Base-by-base conservation (phyloP, 1,139 yeast genomes). In the Geotrichum klebahnii region DNA sequence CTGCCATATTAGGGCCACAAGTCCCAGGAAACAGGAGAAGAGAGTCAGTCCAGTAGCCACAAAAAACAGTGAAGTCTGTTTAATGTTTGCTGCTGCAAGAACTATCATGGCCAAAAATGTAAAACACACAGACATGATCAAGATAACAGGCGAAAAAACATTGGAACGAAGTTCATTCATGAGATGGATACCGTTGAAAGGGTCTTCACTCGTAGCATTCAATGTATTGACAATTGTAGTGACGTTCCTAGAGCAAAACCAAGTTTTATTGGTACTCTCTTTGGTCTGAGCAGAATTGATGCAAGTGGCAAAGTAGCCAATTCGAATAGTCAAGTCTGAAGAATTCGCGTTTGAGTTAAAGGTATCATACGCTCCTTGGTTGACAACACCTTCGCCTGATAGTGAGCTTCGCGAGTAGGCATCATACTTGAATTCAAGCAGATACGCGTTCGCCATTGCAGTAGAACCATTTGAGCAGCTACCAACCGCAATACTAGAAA, bases 251-350 rank as follows among this genome's bases (percentile, higher is more conserved):
- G 60, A 53, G 52, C 66, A 62, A 19, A 37, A 42, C 66, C 66
- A 62, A 14, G 53, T 53, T 44, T 37, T 10, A 44, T 28, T 9
- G 50, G 32, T 24, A 29, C 51, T 49, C 17, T 34, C 43, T 14
- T 33, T 38, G 39, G 53, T 39, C 17, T 48, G 41, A 14, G 53
- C 46, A 6, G 57, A 51, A 16, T 47, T 47, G 36, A 61, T 50
- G 46, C 66, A 62, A 19, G 61, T 51, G 8, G 63, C 62, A 53
- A 62, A 62, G 51, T 61, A 62, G 10, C 64, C 63, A 9, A 61
- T 48, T 5, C 64, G 53, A 3, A 61, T 55, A 2, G 45, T 51
- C 6, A 61, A 47, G 42, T 58, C 54, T 1, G 61, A 48, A 16
- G 23, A 28, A 34, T 50, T 51, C 17, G 39, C 50, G 36, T 38